A percentile compares a stretch with the other conserved stretches of the same genome.
Conservation (phyloP, 371 early-diverging fungal genomes). For the Saksenaea oblongispora region DNA sequence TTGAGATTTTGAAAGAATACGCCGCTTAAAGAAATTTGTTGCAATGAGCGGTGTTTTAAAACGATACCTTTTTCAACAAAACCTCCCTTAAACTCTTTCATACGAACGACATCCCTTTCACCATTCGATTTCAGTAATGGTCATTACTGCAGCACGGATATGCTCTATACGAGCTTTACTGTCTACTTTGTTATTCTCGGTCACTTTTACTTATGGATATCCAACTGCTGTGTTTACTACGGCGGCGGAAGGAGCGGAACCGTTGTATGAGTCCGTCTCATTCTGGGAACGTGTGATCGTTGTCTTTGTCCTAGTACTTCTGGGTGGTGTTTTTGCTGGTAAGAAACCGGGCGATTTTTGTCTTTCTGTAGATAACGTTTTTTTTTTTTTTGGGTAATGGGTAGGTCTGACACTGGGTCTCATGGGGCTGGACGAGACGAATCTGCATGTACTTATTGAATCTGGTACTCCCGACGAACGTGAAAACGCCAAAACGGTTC, state of each 20-base stretch:
- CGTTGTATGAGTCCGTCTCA: constrained; percentile 19
- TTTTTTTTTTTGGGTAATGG: not conserved
- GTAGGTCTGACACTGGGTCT: constrained; percentile 83
- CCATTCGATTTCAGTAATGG: not conserved
- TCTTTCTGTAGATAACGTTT: not conserved
- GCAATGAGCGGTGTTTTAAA: not conserved
- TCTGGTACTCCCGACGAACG: constrained; percentile 71
- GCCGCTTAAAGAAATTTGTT: not conserved
- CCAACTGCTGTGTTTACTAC: constrained; percentile 12
- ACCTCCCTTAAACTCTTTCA: constrained; percentile 1
- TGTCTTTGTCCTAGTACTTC: constrained; percentile 56
- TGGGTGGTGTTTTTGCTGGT: constrained; percentile 80
- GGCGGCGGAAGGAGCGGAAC: constrained; percentile 10
- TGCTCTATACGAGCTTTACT: constrained; percentile 8
- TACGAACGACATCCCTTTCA: not conserved
- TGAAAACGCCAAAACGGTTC: constrained; percentile 68
- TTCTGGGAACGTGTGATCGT: constrained; percentile 47
- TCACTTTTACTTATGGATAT: constrained; percentile 18
- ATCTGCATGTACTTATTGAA: constrained; percentile 68
- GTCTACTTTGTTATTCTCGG: not conserved
- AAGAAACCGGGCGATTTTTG: constrained; percentile 2
- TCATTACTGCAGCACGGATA: constrained; percentile 3
- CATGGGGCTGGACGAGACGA: constrained; percentile 77
- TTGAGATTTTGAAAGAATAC: constrained; percentile 26
- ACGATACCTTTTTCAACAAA: not conserved